Percentiles rank a stretch among this genome's conserved stretches.
Evolutionary conservation across 2,329 filamentous ascomycete species (phyloP).

Genomic region (Lasiodiplodia theobromae): DNA sequence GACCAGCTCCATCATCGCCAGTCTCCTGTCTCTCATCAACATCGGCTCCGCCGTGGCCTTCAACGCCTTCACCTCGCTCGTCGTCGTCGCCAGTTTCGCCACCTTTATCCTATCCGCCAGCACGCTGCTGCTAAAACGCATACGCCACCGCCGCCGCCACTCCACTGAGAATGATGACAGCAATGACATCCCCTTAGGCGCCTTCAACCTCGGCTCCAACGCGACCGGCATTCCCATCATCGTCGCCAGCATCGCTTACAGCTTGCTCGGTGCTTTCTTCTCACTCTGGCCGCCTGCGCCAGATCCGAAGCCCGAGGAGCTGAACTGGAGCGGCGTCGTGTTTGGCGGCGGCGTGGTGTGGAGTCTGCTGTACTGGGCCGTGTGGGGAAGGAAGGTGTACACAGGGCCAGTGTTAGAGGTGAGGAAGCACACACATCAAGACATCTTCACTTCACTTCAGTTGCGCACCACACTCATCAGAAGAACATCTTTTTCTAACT

Average conservation of each 20-base stretch:
- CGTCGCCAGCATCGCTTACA: slow-evolving; percentile 36
- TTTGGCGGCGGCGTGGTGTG: slow-evolving; percentile 34
- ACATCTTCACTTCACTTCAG: no score
- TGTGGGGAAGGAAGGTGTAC: slow-evolving; percentile 39
- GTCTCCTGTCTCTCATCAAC: slow-evolving; percentile 59
- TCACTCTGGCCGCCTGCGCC: slow-evolving; percentile 37
- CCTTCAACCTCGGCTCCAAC: slow-evolving; percentile 25
- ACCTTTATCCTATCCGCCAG: slow-evolving; percentile 28
- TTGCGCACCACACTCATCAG: no score
- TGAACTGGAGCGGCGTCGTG: slow-evolving; percentile 42
- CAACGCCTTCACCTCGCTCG: slow-evolving; percentile 16
- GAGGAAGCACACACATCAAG: no score
- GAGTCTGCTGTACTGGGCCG: slow-evolving; percentile 37
- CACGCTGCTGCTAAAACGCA: slow-evolving; percentile 29
- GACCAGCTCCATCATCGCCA: slow-evolving; percentile 36
- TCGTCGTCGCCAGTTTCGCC: slow-evolving; percentile 16
- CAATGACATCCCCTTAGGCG: slow-evolving; percentile 29
- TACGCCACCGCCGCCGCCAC: background rate
- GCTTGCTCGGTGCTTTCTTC: slow-evolving; percentile 40
- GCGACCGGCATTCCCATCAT: slow-evolving; percentile 37
- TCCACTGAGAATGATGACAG: background rate
- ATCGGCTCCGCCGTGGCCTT: slow-evolving; percentile 51
- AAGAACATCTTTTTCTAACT: no score
- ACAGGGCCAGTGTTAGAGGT: slow-evolving; percentile 42
- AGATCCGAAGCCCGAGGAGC: slow-evolving; percentile 34